These are phyloP conservation scores for Torrubiella hemipterigena DNA, from an alignment of 2,329 filamentous ascomycete genomes.

Conservation along the genomic window DNA sequence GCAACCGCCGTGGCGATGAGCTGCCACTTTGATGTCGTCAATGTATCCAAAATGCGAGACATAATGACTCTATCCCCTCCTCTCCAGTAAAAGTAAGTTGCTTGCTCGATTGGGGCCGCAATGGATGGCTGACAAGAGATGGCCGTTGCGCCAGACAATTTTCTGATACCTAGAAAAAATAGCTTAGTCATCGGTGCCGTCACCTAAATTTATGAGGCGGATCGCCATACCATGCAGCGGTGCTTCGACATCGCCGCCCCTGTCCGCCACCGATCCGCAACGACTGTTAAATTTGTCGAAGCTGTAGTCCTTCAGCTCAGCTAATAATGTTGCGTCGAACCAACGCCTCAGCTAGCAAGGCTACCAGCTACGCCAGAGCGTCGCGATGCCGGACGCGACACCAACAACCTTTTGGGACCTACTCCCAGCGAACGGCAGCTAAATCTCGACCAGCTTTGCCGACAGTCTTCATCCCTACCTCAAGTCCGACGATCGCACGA, in stretches of 20 bases:
- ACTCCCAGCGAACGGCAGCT: constrained; percentile 15
- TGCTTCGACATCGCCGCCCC: too few relatives aligned
- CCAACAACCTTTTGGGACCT: constrained; percentile 15
- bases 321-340: constrained; percentile 20
- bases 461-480: constrained; percentile 35
- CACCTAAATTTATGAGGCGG: constrained; percentile 1
- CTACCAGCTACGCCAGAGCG: too few relatives aligned
- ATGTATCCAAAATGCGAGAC: constrained; percentile 29
- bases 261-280: too few relatives aligned
- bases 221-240: not conserved
- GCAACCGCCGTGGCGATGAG: constrained; percentile 59
- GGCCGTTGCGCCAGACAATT: not conserved
- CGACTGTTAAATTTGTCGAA: too few relatives aligned
- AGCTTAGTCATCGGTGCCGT: constrained; percentile 9
- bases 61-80: constrained; percentile 21
- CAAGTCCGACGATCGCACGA: constrained; percentile 47
- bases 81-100: not conserved
- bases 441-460: constrained; percentile 25
- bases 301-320: constrained; percentile 8
- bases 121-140: not conserved
- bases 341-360: too few relatives aligned
- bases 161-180: not conserved
- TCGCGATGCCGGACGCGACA: constrained; percentile 4
- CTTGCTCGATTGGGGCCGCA: not conserved
- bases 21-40: constrained; percentile 41